A percentile compares a stretch with the other conserved stretches of the same genome.
These are phyloP conservation scores for Cocos nucifera DNA, from an alignment of 176 grass and related monocot genomes.

Conservation along the genomic window DNA sequence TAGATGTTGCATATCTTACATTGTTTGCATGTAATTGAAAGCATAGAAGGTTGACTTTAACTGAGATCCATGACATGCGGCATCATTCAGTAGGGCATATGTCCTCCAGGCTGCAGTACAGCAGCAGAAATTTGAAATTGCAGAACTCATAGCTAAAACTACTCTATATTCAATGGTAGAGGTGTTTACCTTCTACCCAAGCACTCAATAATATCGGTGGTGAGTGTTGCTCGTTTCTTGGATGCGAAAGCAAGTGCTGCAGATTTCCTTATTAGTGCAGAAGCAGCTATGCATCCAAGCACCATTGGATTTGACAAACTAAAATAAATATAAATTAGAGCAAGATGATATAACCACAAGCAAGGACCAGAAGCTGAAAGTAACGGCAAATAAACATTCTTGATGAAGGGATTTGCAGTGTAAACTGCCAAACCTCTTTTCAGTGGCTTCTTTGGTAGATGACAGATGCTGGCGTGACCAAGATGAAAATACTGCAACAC, in stretches of 20 bases:
- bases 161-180: background rate
- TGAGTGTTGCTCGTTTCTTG: constrained; percentile 73
- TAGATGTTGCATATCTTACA: no score
- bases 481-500: constrained; percentile 83
- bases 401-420: no score
- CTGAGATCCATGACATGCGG: no score
- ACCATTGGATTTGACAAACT: constrained; percentile 76
- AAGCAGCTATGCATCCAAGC: constrained; percentile 77
- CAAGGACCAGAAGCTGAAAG: no score
- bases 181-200: constrained; percentile 22
- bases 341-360: no score
- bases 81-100: constrained; percentile 44
- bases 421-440: constrained; percentile 41
- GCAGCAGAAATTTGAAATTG: background rate
- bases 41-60: no score
- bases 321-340: constrained; percentile 1
- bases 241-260: constrained; percentile 50
- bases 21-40: no score
- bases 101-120: constrained; percentile 65
- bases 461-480: constrained; percentile 51
- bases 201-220: constrained; percentile 73
- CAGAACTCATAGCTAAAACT: background rate
- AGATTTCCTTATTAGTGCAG: constrained; percentile 66
- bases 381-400: no score
- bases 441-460: constrained; percentile 29